Base-by-base conservation (phyloP, 2,329 filamentous ascomycete genomes). In the Nigrospora oryzae region DNA sequence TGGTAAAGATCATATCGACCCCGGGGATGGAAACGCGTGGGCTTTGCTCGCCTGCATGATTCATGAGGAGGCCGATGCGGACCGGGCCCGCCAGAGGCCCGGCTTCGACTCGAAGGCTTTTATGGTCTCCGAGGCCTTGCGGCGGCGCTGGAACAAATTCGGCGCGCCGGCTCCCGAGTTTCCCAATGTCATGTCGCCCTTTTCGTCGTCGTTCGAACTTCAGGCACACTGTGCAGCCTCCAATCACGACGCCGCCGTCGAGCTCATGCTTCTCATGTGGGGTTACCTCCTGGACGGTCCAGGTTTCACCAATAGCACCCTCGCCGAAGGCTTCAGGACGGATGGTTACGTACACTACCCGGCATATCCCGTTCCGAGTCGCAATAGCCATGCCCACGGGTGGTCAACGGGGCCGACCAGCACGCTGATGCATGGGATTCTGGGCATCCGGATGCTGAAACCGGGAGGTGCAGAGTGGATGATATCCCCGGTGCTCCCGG, bases 261-360 rank as follows among this genome's bases (percentile, higher is more conserved):
- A 69, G n/a, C 59, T 73, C 11, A 65, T 68, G 42, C 55, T 64
- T 0, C 52, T 58, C 2, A 57, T 59, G 50, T 68, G 65, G 66
- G 63, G 60, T n/a, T 63, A 63, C 51, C 64, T 67, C 53, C 59
- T 68, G 14, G 62, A 49, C n/a, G 46, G 63, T 8, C 56, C 57
- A 2, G 62, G 64, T 12, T 65, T 68, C 50, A 70, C 67, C n/a
- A 63, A 66, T 49, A 60, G 54, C 31, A 69, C 67, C 4, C 62
- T 69, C 19, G 61, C 65, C 15, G 67, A 70, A 50, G 67, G 67
- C 3, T 69, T 66, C 48, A 51, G 58, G 10, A 56, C 61, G 7
- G 61, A 68, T 48, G 67, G 66, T 33, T 42, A 59, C 46, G 45
- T 60, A 33, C 55, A 62, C 43, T 64, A 63, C 49, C 59, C 60